phyloP scores from a whole-genome alignment of 2,329 filamentous ascomycete species.

The Ascochyta clinopodiicola region DNA sequence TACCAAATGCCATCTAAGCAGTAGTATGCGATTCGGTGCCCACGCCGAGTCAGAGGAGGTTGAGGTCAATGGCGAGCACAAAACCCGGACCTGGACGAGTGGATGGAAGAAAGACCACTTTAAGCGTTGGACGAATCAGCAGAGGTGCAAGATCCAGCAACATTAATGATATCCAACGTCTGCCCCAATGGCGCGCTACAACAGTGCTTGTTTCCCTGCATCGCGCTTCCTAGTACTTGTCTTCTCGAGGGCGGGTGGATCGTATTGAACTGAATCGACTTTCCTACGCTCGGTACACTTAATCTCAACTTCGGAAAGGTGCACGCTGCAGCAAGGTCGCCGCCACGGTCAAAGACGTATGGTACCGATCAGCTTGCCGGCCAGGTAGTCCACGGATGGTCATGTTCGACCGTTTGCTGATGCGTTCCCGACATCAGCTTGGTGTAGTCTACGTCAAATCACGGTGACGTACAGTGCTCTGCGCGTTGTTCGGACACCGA shows the following conservation, averaged over 20 bases:
- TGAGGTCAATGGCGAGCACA: conserved; percentile 19
- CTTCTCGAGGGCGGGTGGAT: not conserved
- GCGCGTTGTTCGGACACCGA: not conserved
- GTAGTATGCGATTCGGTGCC: conserved; percentile 37
- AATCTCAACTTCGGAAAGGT: not conserved
- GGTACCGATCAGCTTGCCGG: not conserved
- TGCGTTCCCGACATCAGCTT: not conserved
- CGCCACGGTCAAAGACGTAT: not conserved
- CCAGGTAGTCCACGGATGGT: not conserved
- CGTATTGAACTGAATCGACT: not conserved
- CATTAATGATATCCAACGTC: conserved; percentile 5
- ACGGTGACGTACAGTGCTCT: too few relatives aligned
- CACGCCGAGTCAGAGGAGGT: conserved; percentile 22
- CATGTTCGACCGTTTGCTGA: not conserved
- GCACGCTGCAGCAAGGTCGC: not conserved
- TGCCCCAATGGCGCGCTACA: not conserved
- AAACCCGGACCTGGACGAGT: conserved; percentile 33
- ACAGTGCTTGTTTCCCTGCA: not conserved
- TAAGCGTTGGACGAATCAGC: conserved; percentile 34
- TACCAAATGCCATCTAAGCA: conserved; percentile 44
- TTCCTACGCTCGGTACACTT: not conserved
- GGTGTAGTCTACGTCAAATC: not conserved
- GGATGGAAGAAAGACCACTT: conserved; percentile 42
- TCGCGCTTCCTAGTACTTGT: not conserved
- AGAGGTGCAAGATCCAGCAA: conserved; percentile 36